phyloP scores from a whole-genome alignment of 192 early-diverging fungal genomes.

The Coemansia sp. region DNA sequence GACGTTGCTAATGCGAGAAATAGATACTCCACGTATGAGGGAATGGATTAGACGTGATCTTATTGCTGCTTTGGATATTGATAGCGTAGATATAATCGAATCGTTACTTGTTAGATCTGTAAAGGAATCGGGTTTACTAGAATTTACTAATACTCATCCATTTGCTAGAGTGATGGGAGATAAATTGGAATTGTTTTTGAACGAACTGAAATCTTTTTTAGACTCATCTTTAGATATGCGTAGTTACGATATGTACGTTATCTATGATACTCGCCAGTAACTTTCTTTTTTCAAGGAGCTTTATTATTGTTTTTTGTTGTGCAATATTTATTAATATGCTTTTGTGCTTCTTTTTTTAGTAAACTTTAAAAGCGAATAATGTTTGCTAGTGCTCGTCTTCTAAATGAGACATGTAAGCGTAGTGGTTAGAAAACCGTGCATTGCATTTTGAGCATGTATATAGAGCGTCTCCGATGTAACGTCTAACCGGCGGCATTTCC shows the following conservation, averaged over 20 bases:
- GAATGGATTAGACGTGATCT: conserved; percentile 40
- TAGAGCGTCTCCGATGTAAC: too few species aligned
- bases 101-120: conserved; percentile 15
- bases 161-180: conserved; percentile 3
- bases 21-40: conserved; percentile 11
- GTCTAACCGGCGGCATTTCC: too few species aligned
- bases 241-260: conserved; percentile 31
- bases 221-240: conserved; percentile 31
- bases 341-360: background rate
- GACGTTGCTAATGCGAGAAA: conserved; percentile 1
- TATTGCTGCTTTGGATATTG: conserved; percentile 12
- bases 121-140: conserved; percentile 3
- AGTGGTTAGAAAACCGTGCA: too few species aligned
- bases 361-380: background rate
- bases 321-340: conserved; percentile 2
- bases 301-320: background rate
- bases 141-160: background rate
- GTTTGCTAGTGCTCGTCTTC: background rate
- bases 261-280: conserved; percentile 16
- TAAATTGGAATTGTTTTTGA: conserved; percentile 15
- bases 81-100: conserved; percentile 17
- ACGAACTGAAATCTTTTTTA: conserved; percentile 27
- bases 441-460: too few species aligned
- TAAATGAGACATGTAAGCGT: too few species aligned
- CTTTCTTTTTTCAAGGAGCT: too few species aligned